phyloP scores from a whole-genome alignment of 164 flowering plant species.

The Cinnamomum chago region DNA sequence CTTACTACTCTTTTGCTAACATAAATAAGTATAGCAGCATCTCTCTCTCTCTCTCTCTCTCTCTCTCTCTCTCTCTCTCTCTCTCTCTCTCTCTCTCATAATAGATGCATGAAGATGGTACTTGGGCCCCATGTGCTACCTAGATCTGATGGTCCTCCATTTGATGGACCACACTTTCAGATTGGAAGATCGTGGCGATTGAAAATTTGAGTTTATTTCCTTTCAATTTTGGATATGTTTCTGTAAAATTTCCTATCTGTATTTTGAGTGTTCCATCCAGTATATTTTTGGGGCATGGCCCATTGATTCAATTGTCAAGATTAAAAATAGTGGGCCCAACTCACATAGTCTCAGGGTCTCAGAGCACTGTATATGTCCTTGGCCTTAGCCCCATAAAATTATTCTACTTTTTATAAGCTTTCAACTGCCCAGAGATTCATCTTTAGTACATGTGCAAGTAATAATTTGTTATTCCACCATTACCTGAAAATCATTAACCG shows the following conservation, averaged over 20 bases:
- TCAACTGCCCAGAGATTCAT: too few relatives aligned
- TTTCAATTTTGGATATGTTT: too few relatives aligned
- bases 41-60: slow-evolving; percentile 9
- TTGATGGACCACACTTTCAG: background rate
- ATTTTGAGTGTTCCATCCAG: too few relatives aligned
- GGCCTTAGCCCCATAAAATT: too few relatives aligned
- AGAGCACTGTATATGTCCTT: too few relatives aligned
- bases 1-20: slow-evolving; percentile 1
- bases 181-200: too few relatives aligned
- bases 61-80: slow-evolving; percentile 20
- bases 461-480: slow-evolving; percentile 2
- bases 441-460: slow-evolving; percentile 1
- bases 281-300: background rate
- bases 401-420: too few relatives aligned
- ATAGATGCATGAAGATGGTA: background rate
- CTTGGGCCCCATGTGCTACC: background rate
- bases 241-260: too few relatives aligned
- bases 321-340: background rate
- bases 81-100: background rate
- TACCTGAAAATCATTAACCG: slow-evolving; percentile 4
- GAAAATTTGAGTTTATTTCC: too few relatives aligned
- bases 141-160: background rate
- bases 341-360: background rate
- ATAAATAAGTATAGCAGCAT: background rate
- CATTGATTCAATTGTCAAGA: background rate